Conservation (phyloP, 768 basidiomycete genomes). For the Russula lepida region DNA sequence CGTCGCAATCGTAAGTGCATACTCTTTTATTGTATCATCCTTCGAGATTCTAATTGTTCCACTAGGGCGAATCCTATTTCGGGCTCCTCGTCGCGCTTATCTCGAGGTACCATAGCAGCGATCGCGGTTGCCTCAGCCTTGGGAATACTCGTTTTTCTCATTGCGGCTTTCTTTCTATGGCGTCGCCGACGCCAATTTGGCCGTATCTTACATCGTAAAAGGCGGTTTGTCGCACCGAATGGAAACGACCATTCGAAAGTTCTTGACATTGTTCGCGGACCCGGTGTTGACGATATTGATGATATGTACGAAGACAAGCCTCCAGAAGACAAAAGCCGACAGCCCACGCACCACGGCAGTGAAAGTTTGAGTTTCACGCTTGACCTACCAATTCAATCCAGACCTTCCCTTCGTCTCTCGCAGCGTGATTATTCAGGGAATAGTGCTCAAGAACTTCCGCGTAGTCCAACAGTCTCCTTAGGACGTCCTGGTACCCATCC, state of each 20-base stretch:
- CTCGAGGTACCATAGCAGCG: conserved; percentile 58
- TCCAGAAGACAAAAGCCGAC: conserved; percentile 1
- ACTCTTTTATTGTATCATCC: background rate
- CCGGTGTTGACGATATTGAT: conserved; percentile 7
- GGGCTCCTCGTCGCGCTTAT: conserved; percentile 21
- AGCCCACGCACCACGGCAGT: conserved; percentile 7
- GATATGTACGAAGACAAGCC: conserved; percentile 15
- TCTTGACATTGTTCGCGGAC: conserved; percentile 18
- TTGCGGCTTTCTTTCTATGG: conserved; percentile 40
- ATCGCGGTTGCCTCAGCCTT: conserved; percentile 50
- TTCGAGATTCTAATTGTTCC: background rate
- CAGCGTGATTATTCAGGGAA: conserved; percentile 17
- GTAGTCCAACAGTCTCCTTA: conserved; percentile 21
- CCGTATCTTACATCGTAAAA: conserved; percentile 24
- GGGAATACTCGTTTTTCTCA: conserved; percentile 37
- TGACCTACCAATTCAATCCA: conserved; percentile 20
- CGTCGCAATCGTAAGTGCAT: conserved; percentile 12
- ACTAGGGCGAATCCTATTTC: background rate
- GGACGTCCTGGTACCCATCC: conserved; percentile 13
- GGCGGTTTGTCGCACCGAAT: conserved; percentile 23
- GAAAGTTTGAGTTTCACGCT: conserved; percentile 21
- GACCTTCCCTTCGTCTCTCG: conserved; percentile 11
- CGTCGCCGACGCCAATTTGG: conserved; percentile 36
- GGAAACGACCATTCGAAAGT: conserved; percentile 16
- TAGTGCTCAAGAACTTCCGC: conserved; percentile 20